These are phyloP conservation scores for Xylaria sp. DNA, from an alignment of 2,329 filamentous ascomycete genomes.

Conservation along the genomic window DNA sequence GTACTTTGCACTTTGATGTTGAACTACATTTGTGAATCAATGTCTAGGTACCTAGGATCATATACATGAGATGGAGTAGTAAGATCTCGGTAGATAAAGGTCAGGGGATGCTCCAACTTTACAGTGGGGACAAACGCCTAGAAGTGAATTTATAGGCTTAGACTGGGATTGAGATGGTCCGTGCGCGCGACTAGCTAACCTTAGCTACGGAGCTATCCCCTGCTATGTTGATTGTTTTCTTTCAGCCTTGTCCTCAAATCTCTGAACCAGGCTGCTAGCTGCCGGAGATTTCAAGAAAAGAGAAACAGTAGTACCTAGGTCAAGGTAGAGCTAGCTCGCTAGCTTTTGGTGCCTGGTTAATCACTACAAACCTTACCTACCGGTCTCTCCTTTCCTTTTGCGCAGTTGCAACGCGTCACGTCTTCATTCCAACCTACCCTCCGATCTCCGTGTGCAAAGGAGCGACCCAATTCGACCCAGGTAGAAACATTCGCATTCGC, in stretches of 20 bases:
- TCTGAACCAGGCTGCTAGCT: constrained; percentile 21
- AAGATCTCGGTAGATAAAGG: too few species aligned
- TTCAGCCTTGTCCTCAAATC: constrained; percentile 47
- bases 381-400: neutral
- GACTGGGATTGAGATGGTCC: constrained; percentile 20
- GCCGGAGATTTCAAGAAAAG: neutral
- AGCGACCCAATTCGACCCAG: constrained; percentile 19
- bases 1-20: neutral
- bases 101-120: neutral
- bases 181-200: constrained; percentile 35
- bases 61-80: too few species aligned
- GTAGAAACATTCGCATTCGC: neutral
- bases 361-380: neutral
- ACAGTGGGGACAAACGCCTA: neutral
- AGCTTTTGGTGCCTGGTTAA: neutral
- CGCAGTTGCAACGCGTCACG: neutral
- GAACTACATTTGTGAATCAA: neutral
- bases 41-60: too few species aligned
- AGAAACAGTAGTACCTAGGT: neutral
- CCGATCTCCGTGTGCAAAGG: neutral
- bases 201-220: constrained; percentile 18
- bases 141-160: neutral
- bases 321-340: neutral
- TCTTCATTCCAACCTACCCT: neutral
- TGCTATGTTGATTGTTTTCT: constrained; percentile 49